phyloP scores from a whole-genome alignment of 1,139 yeast species.

The Taphrina communis region DNA sequence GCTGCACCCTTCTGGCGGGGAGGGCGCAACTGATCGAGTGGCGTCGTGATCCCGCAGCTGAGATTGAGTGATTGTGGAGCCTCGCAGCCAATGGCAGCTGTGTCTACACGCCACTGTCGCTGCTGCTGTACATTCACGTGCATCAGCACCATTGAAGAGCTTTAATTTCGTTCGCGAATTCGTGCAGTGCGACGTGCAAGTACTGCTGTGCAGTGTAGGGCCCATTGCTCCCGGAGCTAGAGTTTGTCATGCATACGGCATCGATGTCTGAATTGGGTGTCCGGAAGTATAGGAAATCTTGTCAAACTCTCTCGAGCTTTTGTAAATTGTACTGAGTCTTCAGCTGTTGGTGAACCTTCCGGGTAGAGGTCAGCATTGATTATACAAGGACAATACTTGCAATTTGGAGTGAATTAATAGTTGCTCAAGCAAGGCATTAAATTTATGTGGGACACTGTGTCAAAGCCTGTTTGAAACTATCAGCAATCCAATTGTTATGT shows the following conservation, averaged over 20 bases:
- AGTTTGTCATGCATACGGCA: too few relatives aligned
- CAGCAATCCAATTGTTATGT: too few relatives aligned
- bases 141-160: background rate
- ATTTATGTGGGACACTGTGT: background rate
- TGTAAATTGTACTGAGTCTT: background rate
- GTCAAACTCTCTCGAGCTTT: background rate
- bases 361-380: background rate
- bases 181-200: too few relatives aligned
- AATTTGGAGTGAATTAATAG: too few relatives aligned
- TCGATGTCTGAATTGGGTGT: too few relatives aligned
- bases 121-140: background rate
- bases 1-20: too few relatives aligned
- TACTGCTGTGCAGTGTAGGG: too few relatives aligned
- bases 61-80: slow-evolving; percentile 5
- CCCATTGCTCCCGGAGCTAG: too few relatives aligned
- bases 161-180: background rate
- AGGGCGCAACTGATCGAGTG: background rate
- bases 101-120: background rate
- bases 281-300: too few relatives aligned
- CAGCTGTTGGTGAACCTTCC: background rate
- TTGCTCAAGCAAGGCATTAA: too few relatives aligned
- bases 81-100: background rate
- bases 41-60: background rate
- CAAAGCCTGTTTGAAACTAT: background rate
- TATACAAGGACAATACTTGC: too few relatives aligned